Evolutionary conservation across 2,329 filamentous ascomycete species (phyloP), one percentile per base, ranked within the genome.

Genomic region (Cladosporium phlei): DNA sequence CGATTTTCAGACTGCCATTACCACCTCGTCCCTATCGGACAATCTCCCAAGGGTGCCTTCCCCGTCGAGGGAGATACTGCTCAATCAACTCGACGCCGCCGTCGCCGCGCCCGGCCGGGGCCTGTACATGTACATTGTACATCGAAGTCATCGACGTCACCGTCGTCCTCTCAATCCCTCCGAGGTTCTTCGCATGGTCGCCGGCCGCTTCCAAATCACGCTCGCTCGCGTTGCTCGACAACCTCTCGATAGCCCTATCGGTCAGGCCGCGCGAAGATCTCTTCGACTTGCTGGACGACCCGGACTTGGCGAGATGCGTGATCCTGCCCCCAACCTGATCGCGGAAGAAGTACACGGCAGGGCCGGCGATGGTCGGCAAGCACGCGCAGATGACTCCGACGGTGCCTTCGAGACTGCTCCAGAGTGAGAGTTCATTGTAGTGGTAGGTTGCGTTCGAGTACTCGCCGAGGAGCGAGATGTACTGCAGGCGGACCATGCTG

Each of bases 371-470:
- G 3, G 55, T 51, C 1, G 56, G 56, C 38, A 59, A 54, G 47
- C 56, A 59, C 17, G 55, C 53, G 37, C 55, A 59, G 21, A 59
- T 47, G 9, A 56, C 28, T 9, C 49, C 53, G 12, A 53, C 42
- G 19, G 53, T 50, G 32, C 43, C 46, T 45, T 59, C 55, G 14
- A 59, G 43, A 16, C 49, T 33, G 19, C 46, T 50, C 56, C 55
- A 59, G 28, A 56, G 30, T 6, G 44, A 48, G 17, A 55, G 32
- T n/a, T 50, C 50, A 19, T 47, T 50, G 30, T 57, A 56, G 38
- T 51, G 48, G 48, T 52, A 59, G 9, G 55, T 59, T 3, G 50
- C 30, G n/a, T 57, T 57, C 9, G 34, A 33, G 22, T 46, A 48
- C 4, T 29, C 21, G 29, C 48, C 51, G 35, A 47, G 47, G 5